These are phyloP conservation scores for Paramarasmius palmivorus DNA, from an alignment of 1,284 basidiomycete genomes.

Conservation along the genomic window DNA sequence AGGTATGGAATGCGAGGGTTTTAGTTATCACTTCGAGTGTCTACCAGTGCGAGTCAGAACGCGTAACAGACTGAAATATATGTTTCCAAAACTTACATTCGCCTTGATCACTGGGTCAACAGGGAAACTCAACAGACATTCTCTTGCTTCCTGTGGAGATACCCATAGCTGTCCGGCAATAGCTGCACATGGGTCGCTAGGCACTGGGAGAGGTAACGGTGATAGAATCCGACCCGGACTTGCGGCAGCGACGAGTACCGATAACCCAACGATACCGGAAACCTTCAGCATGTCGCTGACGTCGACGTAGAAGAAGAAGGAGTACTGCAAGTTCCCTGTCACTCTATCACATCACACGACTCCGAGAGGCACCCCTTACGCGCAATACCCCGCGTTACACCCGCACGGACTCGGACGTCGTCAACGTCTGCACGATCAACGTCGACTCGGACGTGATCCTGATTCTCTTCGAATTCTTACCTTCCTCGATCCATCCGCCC, in stretches of 20 bases:
- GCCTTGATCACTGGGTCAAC: constrained; percentile 43
- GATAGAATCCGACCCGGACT: neutral
- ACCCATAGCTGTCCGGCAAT: constrained; percentile 56
- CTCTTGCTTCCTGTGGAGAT: constrained; percentile 47
- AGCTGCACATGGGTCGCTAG: constrained; percentile 45
- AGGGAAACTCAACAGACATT: constrained; percentile 48
- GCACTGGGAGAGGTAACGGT: neutral
- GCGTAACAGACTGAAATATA: neutral
- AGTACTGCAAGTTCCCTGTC: neutral
- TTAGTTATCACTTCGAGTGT: constrained; percentile 59
- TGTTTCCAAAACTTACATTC: constrained; percentile 40
- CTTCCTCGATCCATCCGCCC: no score
- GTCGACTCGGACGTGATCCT: no score
- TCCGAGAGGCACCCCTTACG: no score
- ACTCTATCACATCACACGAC: neutral
- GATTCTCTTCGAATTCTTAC: no score
- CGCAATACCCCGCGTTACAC: no score
- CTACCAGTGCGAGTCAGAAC: constrained; percentile 27
- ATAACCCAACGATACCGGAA: no score
- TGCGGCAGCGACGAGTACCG: neutral
- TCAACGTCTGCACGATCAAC: no score
- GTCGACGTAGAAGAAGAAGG: no score
- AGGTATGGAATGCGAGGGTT: constrained; percentile 61
- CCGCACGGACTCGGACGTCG: no score
- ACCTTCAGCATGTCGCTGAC: no score